phyloP scores from a whole-genome alignment of 805 yeast genomes.

The Starmerella stigmatis region DNA sequence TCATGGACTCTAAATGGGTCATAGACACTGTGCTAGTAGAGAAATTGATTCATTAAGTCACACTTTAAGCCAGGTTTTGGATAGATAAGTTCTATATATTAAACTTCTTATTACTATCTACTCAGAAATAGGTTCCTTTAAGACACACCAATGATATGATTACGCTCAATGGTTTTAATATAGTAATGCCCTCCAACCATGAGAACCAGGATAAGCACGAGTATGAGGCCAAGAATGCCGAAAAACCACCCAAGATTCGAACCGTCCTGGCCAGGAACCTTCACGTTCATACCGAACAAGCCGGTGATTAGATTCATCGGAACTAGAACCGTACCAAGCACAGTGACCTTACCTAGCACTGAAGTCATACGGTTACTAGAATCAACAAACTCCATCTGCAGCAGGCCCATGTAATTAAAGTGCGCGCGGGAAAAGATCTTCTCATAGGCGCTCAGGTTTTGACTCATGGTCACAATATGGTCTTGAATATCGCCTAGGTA shows the following conservation, averaged over 20 bases:
- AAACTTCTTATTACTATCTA: not conserved
- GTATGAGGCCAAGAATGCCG: slow-evolving; percentile 50
- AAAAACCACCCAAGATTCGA: slow-evolving; percentile 52
- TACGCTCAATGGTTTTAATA: slow-evolving; percentile 5
- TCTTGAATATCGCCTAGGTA: slow-evolving; percentile 94
- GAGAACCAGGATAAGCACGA: slow-evolving; percentile 35
- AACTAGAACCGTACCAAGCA: slow-evolving; percentile 79
- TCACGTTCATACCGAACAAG: slow-evolving; percentile 90
- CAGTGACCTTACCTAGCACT: slow-evolving; percentile 78
- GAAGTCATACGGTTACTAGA: slow-evolving; percentile 77
- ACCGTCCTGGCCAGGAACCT: slow-evolving; percentile 59
- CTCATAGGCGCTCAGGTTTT: slow-evolving; percentile 78
- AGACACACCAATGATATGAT: not conserved
- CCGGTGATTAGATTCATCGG: slow-evolving; percentile 89
- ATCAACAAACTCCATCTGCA: slow-evolving; percentile 84
- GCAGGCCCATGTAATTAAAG: slow-evolving; percentile 82
- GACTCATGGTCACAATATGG: slow-evolving; percentile 93
- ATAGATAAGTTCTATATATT: not conserved
- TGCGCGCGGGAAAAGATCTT: slow-evolving; percentile 88
- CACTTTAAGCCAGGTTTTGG: not conserved
- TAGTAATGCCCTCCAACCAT: slow-evolving; percentile 32
- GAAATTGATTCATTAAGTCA: not conserved
- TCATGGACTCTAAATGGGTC: slow-evolving; percentile 15
- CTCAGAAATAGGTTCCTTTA: not conserved
- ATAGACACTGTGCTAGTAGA: slow-evolving; percentile 5